Conservation (phyloP, 179 eudicot genomes). For the Heliamphora pulchella region DNA sequence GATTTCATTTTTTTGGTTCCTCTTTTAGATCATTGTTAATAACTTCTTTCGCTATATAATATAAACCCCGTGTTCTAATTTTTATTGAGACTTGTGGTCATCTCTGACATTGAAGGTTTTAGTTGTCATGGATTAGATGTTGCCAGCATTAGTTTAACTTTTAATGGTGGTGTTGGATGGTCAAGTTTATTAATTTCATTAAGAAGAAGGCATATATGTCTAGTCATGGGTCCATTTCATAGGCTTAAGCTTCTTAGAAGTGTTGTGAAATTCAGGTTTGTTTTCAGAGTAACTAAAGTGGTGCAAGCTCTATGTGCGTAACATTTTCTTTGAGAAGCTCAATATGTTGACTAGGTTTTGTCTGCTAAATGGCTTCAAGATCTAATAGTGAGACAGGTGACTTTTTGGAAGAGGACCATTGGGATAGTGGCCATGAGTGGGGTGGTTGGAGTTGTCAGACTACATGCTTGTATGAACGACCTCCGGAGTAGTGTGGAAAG, state of each 20-base stretch:
- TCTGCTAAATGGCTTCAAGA: too few species aligned
- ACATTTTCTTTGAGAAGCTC: too few species aligned
- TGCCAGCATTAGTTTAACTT: too few species aligned
- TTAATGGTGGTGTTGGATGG: not conserved
- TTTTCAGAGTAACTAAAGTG: not conserved
- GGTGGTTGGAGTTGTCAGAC: too few species aligned
- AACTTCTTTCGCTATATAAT: not conserved
- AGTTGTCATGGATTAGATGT: not conserved
- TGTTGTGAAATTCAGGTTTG: not conserved
- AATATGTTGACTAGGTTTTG: too few species aligned
- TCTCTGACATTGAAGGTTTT: not conserved
- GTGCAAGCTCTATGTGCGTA: not conserved
- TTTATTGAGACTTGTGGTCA: not conserved
- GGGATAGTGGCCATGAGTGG: too few species aligned
- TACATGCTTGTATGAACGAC: too few species aligned
- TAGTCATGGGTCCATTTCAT: not conserved
- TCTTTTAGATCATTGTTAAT: not conserved
- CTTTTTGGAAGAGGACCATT: too few species aligned
- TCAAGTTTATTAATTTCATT: not conserved
- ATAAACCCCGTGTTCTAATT: not conserved
- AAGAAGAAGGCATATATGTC: not conserved
- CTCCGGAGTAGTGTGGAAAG: too few species aligned
- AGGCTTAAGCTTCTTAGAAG: slow-evolving; percentile 3
- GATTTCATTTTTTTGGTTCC: not conserved
- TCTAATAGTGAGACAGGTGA: too few species aligned